Evolutionary conservation across 176 grass and related monocot genomes (phyloP), one percentile per base, ranked within the genome.

Genomic region (Aegilops tauschii): DNA sequence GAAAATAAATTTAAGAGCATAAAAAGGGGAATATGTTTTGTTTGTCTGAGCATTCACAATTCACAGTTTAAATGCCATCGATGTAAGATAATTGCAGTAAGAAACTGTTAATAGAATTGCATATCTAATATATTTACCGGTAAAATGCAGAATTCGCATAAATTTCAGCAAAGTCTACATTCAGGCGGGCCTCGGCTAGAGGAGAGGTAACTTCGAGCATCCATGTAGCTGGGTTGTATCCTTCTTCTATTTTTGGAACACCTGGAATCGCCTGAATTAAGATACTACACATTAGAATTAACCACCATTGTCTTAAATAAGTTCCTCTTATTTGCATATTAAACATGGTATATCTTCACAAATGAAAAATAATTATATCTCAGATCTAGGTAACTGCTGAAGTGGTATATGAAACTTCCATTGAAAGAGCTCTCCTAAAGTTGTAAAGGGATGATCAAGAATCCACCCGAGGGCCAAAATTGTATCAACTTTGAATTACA

Each of bases 161-260:
- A 83, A 92, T 76, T 66, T 95, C 90, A 86, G 88, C 85, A 84
- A 92, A 95, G 18, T 92, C 88, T 61, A 95, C 2, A 20, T 88
- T 82, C 73, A 95, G 16, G 44, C 81, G 64, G 76, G 90, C 74
- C 64, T 92, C 90, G 52, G 84, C 79, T 76, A 75, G 42, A 69
- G 88, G 17, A 61, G 88, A 71, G 65, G 79, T 95, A 84, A 95
- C 81, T 76, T 95, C 93, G 23, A 95, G 83, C 90, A 95, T 92
- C 93, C 93, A 95, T 45, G 93, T 95, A 73, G 90, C 93, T 62
- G 93, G 93, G 58, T 95, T 95, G 64, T 90, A 83, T 31, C 89
- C 93, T 58, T 87, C 87, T 77, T 83, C 72, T 67, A 95, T 95
- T 83, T 88, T 90, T 35, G 93, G 47, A 77, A 92, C 78, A 58